These are phyloP conservation scores for Metschnikowia rubicola DNA, from an alignment of 805 yeast species.

Conservation along the genomic window DNA sequence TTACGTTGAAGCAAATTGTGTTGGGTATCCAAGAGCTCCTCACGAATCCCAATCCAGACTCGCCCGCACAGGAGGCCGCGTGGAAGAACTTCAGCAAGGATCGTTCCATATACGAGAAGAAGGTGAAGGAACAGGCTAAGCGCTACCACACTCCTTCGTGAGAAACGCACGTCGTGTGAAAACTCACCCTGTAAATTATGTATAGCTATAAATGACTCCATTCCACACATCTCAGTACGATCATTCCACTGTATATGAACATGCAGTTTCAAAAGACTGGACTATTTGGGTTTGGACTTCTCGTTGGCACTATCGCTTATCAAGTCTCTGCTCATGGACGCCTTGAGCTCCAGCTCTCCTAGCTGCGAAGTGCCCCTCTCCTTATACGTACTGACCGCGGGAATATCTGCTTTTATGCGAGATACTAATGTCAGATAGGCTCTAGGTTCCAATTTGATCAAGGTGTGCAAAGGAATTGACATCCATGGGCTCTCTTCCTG, in stretches of 20 bases:
- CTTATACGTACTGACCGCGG: slow-evolving; percentile 95
- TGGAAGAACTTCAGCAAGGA: slow-evolving; percentile 81
- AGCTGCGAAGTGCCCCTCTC: slow-evolving; percentile 83
- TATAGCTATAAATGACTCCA: slow-evolving; percentile 3
- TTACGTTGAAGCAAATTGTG: slow-evolving; percentile 82
- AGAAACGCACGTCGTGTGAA: background rate
- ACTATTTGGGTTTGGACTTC: background rate
- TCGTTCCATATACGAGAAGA: slow-evolving; percentile 64
- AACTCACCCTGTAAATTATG: slow-evolving; percentile 6
- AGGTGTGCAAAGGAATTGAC: slow-evolving; percentile 95
- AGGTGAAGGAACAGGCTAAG: slow-evolving; percentile 71
- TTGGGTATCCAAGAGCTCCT: slow-evolving; percentile 90
- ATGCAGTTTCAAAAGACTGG: background rate
- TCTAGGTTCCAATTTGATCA: slow-evolving; percentile 91
- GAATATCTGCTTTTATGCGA: slow-evolving; percentile 90
- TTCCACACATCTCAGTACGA: background rate
- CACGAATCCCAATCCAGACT: slow-evolving; percentile 86
- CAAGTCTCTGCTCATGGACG: slow-evolving; percentile 48
- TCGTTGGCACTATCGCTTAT: slow-evolving; percentile 35
- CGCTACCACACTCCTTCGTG: slow-evolving; percentile 38
- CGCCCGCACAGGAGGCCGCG: slow-evolving; percentile 98
- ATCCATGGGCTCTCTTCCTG: slow-evolving; percentile 98
- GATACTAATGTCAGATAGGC: slow-evolving; percentile 88
- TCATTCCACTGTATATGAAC: background rate
- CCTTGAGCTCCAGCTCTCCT: slow-evolving; percentile 45